Evolutionary conservation across 495 filamentous ascomycete genomes (phyloP).

Genomic region (Viridothelium virens): DNA sequence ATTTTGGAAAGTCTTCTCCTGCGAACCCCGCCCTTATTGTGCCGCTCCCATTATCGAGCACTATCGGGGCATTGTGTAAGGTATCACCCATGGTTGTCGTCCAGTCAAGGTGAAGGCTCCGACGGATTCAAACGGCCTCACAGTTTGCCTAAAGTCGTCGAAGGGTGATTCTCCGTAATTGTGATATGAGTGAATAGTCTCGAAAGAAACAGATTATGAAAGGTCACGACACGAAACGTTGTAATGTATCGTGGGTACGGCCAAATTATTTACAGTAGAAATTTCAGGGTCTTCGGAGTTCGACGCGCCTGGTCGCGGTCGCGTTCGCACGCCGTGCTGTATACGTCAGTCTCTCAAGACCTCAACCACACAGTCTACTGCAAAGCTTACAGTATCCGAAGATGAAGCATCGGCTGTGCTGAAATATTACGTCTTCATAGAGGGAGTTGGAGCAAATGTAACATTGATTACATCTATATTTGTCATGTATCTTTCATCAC

Average conservation of each 20-base stretch:
- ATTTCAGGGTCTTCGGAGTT: not conserved
- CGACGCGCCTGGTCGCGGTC: not conserved
- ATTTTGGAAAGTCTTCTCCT: constrained; percentile 90
- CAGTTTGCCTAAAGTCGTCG: too few relatives aligned
- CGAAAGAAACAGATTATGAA: not conserved
- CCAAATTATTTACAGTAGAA: not conserved
- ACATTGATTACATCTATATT: too few relatives aligned
- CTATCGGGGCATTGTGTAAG: constrained; percentile 77
- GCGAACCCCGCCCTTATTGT: constrained; percentile 97
- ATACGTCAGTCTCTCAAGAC: too few relatives aligned
- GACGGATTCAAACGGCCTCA: not conserved
- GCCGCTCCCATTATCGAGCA: constrained; percentile 97
- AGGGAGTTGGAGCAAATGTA: too few relatives aligned
- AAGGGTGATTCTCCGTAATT: not conserved
- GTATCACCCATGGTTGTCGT: constrained; percentile 23
- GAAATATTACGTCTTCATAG: too few relatives aligned
- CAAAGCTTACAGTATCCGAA: too few relatives aligned
- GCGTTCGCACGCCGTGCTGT: too few relatives aligned
- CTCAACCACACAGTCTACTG: too few relatives aligned
- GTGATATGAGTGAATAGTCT: not conserved
- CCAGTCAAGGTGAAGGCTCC: not conserved
- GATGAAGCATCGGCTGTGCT: too few relatives aligned
- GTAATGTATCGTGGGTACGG: not conserved
- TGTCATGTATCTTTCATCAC: too few relatives aligned
- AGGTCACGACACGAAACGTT: not conserved